These are phyloP conservation scores for Agrocybe chaxingu DNA, from an alignment of 768 basidiomycete species.

Conservation along the genomic window DNA sequence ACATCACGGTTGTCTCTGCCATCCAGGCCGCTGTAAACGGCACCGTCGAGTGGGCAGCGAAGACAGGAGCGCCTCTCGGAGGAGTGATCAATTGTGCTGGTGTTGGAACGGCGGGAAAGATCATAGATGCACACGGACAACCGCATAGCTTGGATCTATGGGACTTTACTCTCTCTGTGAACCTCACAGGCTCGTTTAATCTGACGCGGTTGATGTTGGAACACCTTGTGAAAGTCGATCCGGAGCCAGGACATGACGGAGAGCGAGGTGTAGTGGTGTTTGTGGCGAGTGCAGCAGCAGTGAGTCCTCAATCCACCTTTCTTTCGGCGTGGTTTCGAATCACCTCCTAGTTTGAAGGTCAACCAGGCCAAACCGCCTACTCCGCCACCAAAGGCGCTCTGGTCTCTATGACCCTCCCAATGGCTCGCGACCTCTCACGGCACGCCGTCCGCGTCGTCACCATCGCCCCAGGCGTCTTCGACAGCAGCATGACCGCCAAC, in stretches of 20 bases:
- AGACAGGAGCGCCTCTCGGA: conserved; percentile 44
- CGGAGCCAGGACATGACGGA: conserved; percentile 44
- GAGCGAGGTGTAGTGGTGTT: conserved; percentile 60
- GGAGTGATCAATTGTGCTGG: conserved; percentile 59
- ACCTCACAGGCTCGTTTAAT: conserved; percentile 59
- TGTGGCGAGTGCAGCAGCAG: conserved; percentile 53
- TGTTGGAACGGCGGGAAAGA: conserved; percentile 42
- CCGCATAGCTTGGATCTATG: conserved; percentile 50
- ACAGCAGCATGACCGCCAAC: conserved; percentile 38
- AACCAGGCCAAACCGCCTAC: conserved; percentile 11
- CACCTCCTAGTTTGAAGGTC: conserved; percentile 46
- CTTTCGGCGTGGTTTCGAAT: background rate
- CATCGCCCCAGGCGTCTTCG: conserved; percentile 55
- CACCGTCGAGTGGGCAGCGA: conserved; percentile 36
- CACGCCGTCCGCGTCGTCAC: conserved; percentile 53
- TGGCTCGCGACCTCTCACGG: conserved; percentile 55
- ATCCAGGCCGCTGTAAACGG: conserved; percentile 35
- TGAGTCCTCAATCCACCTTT: conserved; percentile 21
- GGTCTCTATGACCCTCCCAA: conserved; percentile 54
- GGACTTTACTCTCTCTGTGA: conserved; percentile 49
- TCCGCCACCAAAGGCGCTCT: conserved; percentile 15
- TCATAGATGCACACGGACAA: conserved; percentile 42
- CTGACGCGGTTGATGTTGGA: conserved; percentile 51
- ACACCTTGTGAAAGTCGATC: conserved; percentile 43
- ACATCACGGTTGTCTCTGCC: conserved; percentile 35